Percentiles rank a stretch among this genome's conserved stretches.
Evolutionary conservation across 1,139 yeast genomes (phyloP).

Genomic region (Saccharomycopsis crataegensis): DNA sequence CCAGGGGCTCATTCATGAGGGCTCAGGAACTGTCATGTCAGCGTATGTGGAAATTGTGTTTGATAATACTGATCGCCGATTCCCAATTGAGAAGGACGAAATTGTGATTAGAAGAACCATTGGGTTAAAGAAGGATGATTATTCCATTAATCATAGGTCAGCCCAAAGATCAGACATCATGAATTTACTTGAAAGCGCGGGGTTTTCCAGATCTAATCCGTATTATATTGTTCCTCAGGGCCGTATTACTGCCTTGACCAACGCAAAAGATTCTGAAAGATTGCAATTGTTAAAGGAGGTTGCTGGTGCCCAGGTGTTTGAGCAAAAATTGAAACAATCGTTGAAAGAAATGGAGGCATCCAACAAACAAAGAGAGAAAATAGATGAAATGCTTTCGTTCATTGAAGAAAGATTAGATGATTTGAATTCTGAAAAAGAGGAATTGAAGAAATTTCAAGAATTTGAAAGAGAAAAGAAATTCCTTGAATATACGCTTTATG

Average conservation of each 20-base stretch:
- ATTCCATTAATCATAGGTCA: slow-evolving; percentile 65
- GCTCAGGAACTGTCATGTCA: slow-evolving; percentile 86
- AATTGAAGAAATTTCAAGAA: slow-evolving; percentile 60
- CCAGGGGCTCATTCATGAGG: slow-evolving; percentile 82
- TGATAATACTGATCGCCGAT: slow-evolving; percentile 71
- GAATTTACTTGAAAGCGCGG: slow-evolving; percentile 84
- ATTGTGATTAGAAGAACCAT: slow-evolving; percentile 78
- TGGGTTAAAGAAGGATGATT: slow-evolving; percentile 86
- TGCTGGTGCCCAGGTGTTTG: slow-evolving; percentile 93
- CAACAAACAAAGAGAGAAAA: slow-evolving; percentile 60
- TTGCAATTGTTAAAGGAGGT: slow-evolving; percentile 77
- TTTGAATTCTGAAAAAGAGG: slow-evolving; percentile 74
- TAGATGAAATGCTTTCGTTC: slow-evolving; percentile 64
- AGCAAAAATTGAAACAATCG: slow-evolving; percentile 71
- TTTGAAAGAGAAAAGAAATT: slow-evolving; percentile 65
- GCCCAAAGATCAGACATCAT: slow-evolving; percentile 77
- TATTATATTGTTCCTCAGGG: slow-evolving; percentile 98
- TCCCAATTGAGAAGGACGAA: slow-evolving; percentile 63
- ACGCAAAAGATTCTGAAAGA: slow-evolving; percentile 81
- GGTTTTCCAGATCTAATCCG: slow-evolving; percentile 85
- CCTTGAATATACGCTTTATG: slow-evolving; percentile 68
- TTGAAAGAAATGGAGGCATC: slow-evolving; percentile 72
- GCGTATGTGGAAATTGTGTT: slow-evolving; percentile 89
- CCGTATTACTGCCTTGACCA: slow-evolving; percentile 73
- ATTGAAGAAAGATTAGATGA: slow-evolving; percentile 70